phyloP scores from a whole-genome alignment of 495 filamentous ascomycete species.

The Aspergillus diversus region DNA sequence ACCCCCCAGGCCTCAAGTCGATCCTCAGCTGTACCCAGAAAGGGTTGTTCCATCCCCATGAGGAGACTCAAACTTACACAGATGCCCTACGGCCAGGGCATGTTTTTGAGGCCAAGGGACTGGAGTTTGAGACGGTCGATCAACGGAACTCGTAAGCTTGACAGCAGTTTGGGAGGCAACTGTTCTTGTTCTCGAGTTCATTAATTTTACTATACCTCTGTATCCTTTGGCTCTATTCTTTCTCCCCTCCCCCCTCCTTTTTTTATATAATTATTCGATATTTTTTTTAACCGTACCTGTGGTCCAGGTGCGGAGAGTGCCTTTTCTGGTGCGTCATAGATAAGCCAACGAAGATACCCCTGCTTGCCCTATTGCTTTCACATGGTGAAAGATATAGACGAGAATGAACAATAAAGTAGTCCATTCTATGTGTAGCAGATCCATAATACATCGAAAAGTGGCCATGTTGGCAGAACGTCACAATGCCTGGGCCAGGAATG shows the following conservation, averaged over 20 bases:
- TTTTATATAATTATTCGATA: not conserved
- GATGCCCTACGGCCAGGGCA: conserved; percentile 82
- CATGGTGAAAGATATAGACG: no score
- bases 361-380: not conserved
- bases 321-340: not conserved
- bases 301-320: not conserved
- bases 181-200: conserved; percentile 16
- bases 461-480: no score
- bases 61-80: conserved; percentile 75
- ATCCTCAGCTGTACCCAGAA: conserved; percentile 75
- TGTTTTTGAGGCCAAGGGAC: conserved; percentile 74
- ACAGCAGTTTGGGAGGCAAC: conserved; percentile 4
- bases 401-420: no score
- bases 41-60: conserved; percentile 83
- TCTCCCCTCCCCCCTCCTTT: not conserved
- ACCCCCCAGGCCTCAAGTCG: conserved; percentile 83
- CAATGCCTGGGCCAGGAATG: no score
- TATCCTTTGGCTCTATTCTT: not conserved
- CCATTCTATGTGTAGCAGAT: no score
- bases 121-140: conserved; percentile 81
- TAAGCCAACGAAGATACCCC: not conserved
- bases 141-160: conserved; percentile 56
- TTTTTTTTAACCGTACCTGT: not conserved
- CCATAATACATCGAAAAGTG: no score
- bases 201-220: conserved; percentile 2